These are phyloP conservation scores for Bryum argenteum DNA, from an alignment of 225 moss, liverwort and hornwort genomes.

Conservation along the genomic window DNA sequence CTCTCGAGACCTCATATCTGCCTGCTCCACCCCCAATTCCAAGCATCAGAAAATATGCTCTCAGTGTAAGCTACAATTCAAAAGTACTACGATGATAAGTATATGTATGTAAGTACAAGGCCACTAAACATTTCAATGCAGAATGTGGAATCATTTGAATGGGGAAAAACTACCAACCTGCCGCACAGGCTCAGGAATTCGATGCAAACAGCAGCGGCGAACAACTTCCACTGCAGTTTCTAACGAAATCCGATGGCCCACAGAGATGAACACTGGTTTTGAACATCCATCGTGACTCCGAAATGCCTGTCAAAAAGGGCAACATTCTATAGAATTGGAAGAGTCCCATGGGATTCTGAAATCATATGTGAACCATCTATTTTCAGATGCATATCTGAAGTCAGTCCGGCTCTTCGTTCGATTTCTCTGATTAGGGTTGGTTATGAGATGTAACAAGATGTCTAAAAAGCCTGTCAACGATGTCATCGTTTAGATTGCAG, in stretches of 20 bases:
- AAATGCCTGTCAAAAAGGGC: slow-evolving; percentile 60
- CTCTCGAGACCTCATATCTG: slow-evolving; percentile 59
- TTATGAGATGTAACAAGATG: too few species aligned
- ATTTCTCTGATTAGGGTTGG: too few species aligned
- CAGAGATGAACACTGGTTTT: slow-evolving; percentile 86
- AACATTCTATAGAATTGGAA: neutral
- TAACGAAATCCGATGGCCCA: slow-evolving; percentile 87
- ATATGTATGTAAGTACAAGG: neutral
- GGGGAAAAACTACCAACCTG: slow-evolving; percentile 60
- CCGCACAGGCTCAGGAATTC: slow-evolving; percentile 94
- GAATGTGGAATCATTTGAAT: neutral
- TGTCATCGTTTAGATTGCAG: too few species aligned
- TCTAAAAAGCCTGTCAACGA: too few species aligned
- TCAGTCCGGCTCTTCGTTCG: neutral
- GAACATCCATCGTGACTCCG: slow-evolving; percentile 83
- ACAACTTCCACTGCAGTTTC: slow-evolving; percentile 81
- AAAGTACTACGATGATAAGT: neutral
- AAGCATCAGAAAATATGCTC: slow-evolving; percentile 11
- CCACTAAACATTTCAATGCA: neutral
- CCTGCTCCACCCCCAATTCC: slow-evolving; percentile 48
- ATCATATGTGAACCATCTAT: too few species aligned
- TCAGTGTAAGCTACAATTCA: neutral
- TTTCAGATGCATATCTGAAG: too few species aligned
- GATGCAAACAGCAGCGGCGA: slow-evolving; percentile 71
- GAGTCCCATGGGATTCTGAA: too few species aligned